Base-by-base conservation (phyloP, 108 stramenopile genomes). In the Nitzschia putrida region DNA sequence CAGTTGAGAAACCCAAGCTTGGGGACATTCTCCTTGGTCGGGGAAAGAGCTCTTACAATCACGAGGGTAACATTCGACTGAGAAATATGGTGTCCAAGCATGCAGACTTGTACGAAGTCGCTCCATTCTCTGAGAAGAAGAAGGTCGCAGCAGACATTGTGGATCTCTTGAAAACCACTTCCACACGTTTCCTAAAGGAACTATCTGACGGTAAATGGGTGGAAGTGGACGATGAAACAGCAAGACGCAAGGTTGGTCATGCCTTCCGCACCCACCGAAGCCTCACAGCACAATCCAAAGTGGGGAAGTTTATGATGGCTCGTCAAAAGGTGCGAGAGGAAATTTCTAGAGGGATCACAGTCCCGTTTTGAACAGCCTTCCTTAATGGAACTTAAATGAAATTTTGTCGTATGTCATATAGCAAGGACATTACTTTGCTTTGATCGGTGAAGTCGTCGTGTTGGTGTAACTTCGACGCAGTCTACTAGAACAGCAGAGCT, bases 141-240 rank as follows among this genome's bases (percentile, higher is more conserved):
- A 21, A 44, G 14, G 50, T 72, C 16, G 57, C 34, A 24, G 53
- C 38, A 22, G 43, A 45, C 4, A 52, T 72, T 53, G 61, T 72
- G 23, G 10, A n/a, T 41, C 0, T 49, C 13, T 23, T 64, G 20
- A 42, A 49, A 10, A 3, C 44, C 14, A 21, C 45, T 3, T 22
- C 10, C 14, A 55, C 55, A 25, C 34, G 73, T 20, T 74, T 74
- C 40, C 51, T 74, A 4, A 67, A 68, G 40, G 73, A 74, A 16
- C 55, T 57, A 4, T 54, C 55, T 8, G 44, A 24, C 9, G 41
- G 68, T n/a, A 34, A 34, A 34, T 68, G 68, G 68, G 68, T 57
- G 0, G 25, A 53, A 57, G 51, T 68, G 8, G 8, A 21, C n/a
- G 68, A 68, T 57, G 43, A 22, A 14, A 39, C 16, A 8, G 55